phyloP scores from a whole-genome alignment of 345 rosid genomes.

The Turritis glabra region DNA sequence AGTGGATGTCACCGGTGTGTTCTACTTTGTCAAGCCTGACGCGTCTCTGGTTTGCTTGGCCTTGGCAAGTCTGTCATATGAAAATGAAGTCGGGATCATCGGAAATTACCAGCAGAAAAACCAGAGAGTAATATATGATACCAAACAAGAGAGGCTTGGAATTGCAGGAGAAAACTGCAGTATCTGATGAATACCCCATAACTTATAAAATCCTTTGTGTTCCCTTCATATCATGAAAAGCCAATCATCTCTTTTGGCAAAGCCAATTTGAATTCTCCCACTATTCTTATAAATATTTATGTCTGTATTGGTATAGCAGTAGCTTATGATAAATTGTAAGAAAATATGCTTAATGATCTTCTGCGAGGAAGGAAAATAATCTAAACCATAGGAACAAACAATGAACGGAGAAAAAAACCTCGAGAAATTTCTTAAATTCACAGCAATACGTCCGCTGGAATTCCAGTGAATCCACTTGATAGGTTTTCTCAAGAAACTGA shows the following conservation, averaged over 20 bases:
- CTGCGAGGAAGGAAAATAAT: not conserved
- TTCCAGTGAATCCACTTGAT: not conserved
- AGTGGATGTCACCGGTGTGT: conserved; percentile 70
- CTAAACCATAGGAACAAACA: conserved; percentile 15
- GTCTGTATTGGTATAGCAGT: conserved; percentile 6
- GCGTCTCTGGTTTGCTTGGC: conserved; percentile 88
- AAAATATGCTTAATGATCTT: conserved; percentile 17
- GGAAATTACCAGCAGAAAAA: conserved; percentile 90
- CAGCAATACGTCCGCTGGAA: not conserved
- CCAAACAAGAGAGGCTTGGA: conserved; percentile 61
- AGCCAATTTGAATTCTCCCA: conserved; percentile 27
- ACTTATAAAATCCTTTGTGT: conserved; percentile 2
- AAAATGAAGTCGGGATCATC: conserved; percentile 66
- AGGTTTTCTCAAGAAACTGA: conserved; percentile 5
- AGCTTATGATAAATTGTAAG: conserved; percentile 14
- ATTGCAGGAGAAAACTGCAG: conserved; percentile 78
- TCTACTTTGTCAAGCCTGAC: conserved; percentile 71
- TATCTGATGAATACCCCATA: conserved; percentile 38
- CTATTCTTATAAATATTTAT: not conserved
- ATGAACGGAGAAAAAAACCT: not conserved
- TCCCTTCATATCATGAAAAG: conserved; percentile 22
- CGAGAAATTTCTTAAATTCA: not conserved
- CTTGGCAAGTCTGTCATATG: conserved; percentile 69
- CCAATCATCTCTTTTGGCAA: conserved; percentile 35
- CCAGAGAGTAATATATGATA: conserved; percentile 83